Base-by-base conservation (phyloP, 1,284 basidiomycete species). In the Mycosarcoma maydis region DNA sequence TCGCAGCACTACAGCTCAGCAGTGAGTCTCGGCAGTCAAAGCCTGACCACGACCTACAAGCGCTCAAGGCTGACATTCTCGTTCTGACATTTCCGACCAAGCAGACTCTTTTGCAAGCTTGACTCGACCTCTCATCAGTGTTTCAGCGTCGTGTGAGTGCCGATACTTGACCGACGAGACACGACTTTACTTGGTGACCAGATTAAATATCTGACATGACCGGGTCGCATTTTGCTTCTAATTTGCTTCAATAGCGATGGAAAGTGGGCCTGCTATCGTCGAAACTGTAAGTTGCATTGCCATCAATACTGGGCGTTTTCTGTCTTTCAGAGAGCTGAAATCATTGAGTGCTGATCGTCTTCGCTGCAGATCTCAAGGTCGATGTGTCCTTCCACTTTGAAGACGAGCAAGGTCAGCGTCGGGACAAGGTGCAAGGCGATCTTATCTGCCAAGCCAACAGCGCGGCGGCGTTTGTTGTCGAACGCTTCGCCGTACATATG, bases 251-350 rank as follows among this genome's bases (percentile, higher is more conserved):
- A 22, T 38, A 46, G 43, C 3, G 68, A 71, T 27, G 68, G 62
- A 17, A 71, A 71, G 20, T 71, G 68, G 68, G 68, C 68, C 11
- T 71, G 68, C 41, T 71, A 71, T 33, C 68, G 68, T 33, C 61
- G 68, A 9, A 71, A 71, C 47, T 71, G 36, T 43, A 33, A 37
- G 50, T 32, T 27, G 13, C 3, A 16, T 8, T 27, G 6, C 32
- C 32, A 8, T 30, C 14, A 16, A 34, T n/a, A 34, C 16, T 34
- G 6, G 32, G 14, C 29, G 9, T 14, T 8, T 30, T 2, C 32
- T 34, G 32, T 13, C 32, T 16, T 16, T n/a, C 32, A 2, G n/a
- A 14, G 6, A 2, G 8, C 27, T 30, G 20, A 32, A 22, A 34
- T 29, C 6, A 14, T n/a, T 34, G 8, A 4, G 19, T 37, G 14